phyloP scores from a whole-genome alignment of 768 basidiomycete species.

The Kwoniella newhampshirensis region DNA sequence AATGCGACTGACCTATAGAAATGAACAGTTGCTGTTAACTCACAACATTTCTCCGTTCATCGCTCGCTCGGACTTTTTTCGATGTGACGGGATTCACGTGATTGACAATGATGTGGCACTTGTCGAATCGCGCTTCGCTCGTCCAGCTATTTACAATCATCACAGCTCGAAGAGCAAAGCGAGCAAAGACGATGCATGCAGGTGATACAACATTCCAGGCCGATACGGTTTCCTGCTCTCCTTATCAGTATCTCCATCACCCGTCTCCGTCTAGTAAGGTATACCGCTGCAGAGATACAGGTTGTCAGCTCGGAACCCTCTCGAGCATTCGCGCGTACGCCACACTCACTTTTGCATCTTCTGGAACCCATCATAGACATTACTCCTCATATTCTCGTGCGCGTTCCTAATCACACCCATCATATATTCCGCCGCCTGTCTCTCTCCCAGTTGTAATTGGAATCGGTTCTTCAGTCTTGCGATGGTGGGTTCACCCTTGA shows the following conservation, averaged over 20 bases:
- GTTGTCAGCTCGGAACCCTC: not conserved
- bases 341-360: constrained; percentile 49
- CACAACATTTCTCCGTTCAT: not conserved
- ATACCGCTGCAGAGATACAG: constrained; percentile 22
- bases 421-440: constrained; percentile 93
- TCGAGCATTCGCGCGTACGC: not conserved
- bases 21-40: not conserved
- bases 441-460: constrained; percentile 74
- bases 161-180: no score
- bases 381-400: constrained; percentile 89
- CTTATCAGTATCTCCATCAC: no score
- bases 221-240: no score
- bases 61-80: constrained; percentile 16
- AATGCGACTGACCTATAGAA: no score
- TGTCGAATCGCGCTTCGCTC: no score
- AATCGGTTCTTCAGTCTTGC: constrained; percentile 82
- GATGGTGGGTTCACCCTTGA: constrained; percentile 94
- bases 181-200: no score
- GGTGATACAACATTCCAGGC: no score
- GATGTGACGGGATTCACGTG: constrained; percentile 10
- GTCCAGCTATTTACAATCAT: no score
- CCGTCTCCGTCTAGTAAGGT: constrained; percentile 20
- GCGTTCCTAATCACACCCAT: constrained; percentile 83
- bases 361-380: constrained; percentile 95
- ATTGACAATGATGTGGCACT: constrained; percentile 9